Conservation (phyloP, 1,139 yeast genomes). For the Wickerhamiella pararugosa region DNA sequence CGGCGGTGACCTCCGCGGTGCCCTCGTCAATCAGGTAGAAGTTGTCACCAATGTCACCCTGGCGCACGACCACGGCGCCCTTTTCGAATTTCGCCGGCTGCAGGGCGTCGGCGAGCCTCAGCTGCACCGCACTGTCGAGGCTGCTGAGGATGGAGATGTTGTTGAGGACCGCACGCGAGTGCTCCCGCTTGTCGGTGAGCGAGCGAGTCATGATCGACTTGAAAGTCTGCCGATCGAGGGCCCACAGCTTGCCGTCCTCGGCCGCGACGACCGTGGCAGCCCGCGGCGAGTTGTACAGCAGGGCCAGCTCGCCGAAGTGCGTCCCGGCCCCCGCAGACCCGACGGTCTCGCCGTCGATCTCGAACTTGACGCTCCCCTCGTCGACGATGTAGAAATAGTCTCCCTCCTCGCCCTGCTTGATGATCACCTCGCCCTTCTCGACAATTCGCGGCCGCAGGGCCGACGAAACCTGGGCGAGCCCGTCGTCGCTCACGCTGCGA, state of each 20-base stretch:
- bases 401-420: constrained; percentile 92
- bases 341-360: constrained; percentile 58
- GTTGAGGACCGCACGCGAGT: constrained; percentile 80
- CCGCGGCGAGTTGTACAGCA: constrained; percentile 95
- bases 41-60: constrained; percentile 86
- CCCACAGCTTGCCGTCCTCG: constrained; percentile 67
- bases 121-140: constrained; percentile 70
- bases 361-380: constrained; percentile 67
- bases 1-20: constrained; percentile 54
- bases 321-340: constrained; percentile 71
- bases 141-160: constrained; percentile 66
- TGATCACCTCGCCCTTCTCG: constrained; percentile 47
- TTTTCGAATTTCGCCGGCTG: constrained; percentile 58
- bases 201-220: constrained; percentile 82
- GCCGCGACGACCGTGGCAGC: constrained; percentile 87
- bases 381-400: constrained; percentile 87
- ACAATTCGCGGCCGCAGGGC: constrained; percentile 65
- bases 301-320: constrained; percentile 90
- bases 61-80: constrained; percentile 63
- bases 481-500: constrained; percentile 54
- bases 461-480: constrained; percentile 61
- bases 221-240: constrained; percentile 84
- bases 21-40: constrained; percentile 86
- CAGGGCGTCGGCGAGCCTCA: constrained; percentile 87
- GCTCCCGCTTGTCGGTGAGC: constrained; percentile 74